These are phyloP conservation scores for Kalmusia sp. DNA, from an alignment of 2,329 filamentous ascomycete species.

Conservation along the genomic window DNA sequence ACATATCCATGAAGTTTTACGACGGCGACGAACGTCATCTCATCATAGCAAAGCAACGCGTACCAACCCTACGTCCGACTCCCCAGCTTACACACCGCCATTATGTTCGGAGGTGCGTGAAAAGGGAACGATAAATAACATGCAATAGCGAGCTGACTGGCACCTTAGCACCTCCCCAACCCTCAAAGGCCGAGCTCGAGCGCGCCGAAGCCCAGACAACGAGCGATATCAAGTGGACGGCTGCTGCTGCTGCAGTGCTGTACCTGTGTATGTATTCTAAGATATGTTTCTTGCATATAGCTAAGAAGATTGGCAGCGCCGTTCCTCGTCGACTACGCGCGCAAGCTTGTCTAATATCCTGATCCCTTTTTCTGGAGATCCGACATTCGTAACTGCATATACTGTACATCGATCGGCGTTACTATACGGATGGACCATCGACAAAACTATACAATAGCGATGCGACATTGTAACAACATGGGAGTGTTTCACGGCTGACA, in stretches of 20 bases:
- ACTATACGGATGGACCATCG: background rate
- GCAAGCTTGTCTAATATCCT: slow-evolving; percentile 55
- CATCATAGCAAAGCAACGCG: slow-evolving; percentile 9
- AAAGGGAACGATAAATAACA: background rate
- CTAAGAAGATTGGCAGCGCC: slow-evolving; percentile 51
- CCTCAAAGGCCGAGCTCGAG: slow-evolving; percentile 73
- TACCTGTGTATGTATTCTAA: slow-evolving; percentile 72
- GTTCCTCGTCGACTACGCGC: slow-evolving; percentile 62
- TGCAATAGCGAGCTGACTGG: background rate
- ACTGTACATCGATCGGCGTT: background rate
- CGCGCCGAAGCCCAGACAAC: slow-evolving; percentile 68
- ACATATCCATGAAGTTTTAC: background rate
- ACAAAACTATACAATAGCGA: background rate
- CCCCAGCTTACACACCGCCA: slow-evolving; percentile 17
- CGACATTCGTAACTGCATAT: background rate
- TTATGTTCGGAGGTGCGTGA: slow-evolving; percentile 65
- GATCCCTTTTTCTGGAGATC: background rate
- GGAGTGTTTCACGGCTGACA: slow-evolving; percentile 1
- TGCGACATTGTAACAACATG: slow-evolving; percentile 14
- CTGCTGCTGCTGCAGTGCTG: slow-evolving; percentile 70
- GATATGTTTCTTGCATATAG: background rate
- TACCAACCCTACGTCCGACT: background rate
- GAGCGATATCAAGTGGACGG: slow-evolving; percentile 71
- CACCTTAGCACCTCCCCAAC: slow-evolving; percentile 70
- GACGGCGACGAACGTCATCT: background rate